Conservation (phyloP, 495 filamentous ascomycete species). For the Penicillium coffeae region DNA sequence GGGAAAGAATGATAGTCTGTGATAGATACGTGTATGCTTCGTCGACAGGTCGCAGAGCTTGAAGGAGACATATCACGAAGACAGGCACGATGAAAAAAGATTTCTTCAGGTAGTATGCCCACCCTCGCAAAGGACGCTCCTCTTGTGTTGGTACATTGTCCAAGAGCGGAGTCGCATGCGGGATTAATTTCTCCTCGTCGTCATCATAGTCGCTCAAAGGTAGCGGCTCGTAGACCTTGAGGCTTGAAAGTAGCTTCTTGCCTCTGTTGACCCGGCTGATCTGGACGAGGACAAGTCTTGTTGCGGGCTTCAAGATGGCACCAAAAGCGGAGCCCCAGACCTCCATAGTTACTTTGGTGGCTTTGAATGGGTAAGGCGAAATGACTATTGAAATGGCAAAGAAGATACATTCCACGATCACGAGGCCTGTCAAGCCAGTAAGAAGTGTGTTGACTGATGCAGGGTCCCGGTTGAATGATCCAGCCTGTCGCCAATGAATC, state of each 20-base stretch:
- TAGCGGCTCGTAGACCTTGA: slow-evolving; percentile 22
- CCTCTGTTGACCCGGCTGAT: slow-evolving; percentile 10
- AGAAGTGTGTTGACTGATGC: slow-evolving; percentile 34
- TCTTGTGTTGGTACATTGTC: slow-evolving; percentile 7
- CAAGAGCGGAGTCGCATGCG: slow-evolving; percentile 12
- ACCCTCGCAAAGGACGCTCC: neutral
- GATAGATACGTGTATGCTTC: slow-evolving; percentile 23
- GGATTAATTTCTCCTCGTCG: slow-evolving; percentile 21
- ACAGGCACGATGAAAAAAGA: slow-evolving; percentile 14
- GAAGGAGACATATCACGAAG: slow-evolving; percentile 13
- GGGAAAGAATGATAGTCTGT: slow-evolving; percentile 17
- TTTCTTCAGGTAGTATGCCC: slow-evolving; percentile 7
- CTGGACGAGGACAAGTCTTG: neutral
- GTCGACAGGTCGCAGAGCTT: slow-evolving; percentile 15
- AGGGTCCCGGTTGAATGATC: slow-evolving; percentile 30
- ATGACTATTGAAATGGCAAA: slow-evolving; percentile 20
- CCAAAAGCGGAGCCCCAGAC: slow-evolving; percentile 20
- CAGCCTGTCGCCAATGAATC: slow-evolving; percentile 39
- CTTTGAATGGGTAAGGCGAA: slow-evolving; percentile 19
- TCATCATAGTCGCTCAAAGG: slow-evolving; percentile 17
- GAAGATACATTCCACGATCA: slow-evolving; percentile 29
- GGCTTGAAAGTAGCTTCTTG: slow-evolving; percentile 15
- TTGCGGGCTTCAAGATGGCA: slow-evolving; percentile 10
- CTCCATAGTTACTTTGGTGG: slow-evolving; percentile 19
- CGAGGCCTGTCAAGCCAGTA: slow-evolving; percentile 36